Evolutionary conservation across 2,329 filamentous ascomycete genomes (phyloP).

Genomic region (Aspergillus brunneoviolaceus): DNA sequence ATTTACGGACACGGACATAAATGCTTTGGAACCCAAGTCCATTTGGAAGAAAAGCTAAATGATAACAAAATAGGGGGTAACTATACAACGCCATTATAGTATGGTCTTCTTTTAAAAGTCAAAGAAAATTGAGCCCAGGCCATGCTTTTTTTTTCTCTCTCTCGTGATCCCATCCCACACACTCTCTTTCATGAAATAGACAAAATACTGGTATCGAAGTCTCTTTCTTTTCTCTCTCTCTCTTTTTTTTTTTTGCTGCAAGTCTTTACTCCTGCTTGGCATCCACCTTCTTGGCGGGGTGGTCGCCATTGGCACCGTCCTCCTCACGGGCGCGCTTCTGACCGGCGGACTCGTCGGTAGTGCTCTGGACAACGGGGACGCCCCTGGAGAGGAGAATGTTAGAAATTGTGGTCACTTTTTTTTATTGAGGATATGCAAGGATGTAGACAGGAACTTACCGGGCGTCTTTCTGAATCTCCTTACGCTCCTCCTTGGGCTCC

Average conservation of each 20-base stretch:
- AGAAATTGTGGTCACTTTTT: constrained; percentile 9
- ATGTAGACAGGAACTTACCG: constrained; percentile 32
- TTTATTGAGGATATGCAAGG: background rate
- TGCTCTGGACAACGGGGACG: constrained; percentile 45
- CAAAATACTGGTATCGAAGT: constrained; percentile 14
- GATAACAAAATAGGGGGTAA: constrained; percentile 7
- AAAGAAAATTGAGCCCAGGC: constrained; percentile 2
- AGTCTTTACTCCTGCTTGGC: constrained; percentile 39
- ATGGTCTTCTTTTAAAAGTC: constrained; percentile 10
- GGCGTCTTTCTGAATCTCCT: constrained; percentile 41
- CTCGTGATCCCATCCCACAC: constrained; percentile 1
- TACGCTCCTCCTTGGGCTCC: constrained; percentile 25
- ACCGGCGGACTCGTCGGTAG: constrained; percentile 27
- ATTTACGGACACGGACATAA: too few relatives aligned
- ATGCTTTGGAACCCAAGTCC: background rate
- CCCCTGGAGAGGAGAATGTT: constrained; percentile 34
- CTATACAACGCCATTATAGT: constrained; percentile 14
- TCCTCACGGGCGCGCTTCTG: constrained; percentile 51
- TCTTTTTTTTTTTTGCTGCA: background rate
- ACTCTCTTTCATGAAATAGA: constrained; percentile 14
- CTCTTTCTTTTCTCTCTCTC: background rate
- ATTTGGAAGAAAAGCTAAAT: constrained; percentile 1
- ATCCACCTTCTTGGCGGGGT: constrained; percentile 51
- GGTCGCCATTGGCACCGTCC: constrained; percentile 31
- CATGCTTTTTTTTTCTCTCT: constrained; percentile 16